Evolutionary conservation across 2,329 filamentous ascomycete species (phyloP).

Genomic region (Zymoseptoria crescenta): DNA sequence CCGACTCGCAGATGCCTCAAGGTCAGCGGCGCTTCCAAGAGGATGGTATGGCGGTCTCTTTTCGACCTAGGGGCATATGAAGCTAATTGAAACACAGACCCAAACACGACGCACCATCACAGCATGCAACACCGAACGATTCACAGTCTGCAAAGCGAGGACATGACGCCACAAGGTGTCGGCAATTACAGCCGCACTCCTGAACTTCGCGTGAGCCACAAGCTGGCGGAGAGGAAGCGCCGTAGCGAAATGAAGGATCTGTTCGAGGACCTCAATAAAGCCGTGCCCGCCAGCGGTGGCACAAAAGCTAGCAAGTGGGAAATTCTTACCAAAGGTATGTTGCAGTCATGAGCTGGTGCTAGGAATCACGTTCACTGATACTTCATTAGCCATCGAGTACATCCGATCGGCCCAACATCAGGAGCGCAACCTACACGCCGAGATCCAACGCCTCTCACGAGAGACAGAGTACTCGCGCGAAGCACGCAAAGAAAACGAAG

Average conservation of each 20-base stretch:
- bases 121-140: constrained; percentile 67
- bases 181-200: constrained; percentile 78
- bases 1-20: constrained; percentile 61
- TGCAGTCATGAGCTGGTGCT: background rate
- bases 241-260: constrained; percentile 83
- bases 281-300: constrained; percentile 72
- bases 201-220: constrained; percentile 74
- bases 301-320: constrained; percentile 88
- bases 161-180: constrained; percentile 47
- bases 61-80: constrained; percentile 1
- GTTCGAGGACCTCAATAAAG: constrained; percentile 70
- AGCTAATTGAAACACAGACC: constrained; percentile 25
- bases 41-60: constrained; percentile 40
- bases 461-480: constrained; percentile 39
- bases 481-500: constrained; percentile 40
- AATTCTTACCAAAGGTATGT: constrained; percentile 71
- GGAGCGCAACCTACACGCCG: constrained; percentile 33
- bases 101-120: constrained; percentile 58
- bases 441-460: constrained; percentile 36
- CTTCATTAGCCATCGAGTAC: constrained; percentile 40
- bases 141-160: constrained; percentile 53
- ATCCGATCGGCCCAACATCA: constrained; percentile 35
- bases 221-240: constrained; percentile 74
- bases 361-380: constrained; percentile 5
- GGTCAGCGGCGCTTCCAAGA: constrained; percentile 63